These are phyloP conservation scores for Tilletia indica DNA, from an alignment of 1,284 basidiomycete genomes.

Conservation along the genomic window DNA sequence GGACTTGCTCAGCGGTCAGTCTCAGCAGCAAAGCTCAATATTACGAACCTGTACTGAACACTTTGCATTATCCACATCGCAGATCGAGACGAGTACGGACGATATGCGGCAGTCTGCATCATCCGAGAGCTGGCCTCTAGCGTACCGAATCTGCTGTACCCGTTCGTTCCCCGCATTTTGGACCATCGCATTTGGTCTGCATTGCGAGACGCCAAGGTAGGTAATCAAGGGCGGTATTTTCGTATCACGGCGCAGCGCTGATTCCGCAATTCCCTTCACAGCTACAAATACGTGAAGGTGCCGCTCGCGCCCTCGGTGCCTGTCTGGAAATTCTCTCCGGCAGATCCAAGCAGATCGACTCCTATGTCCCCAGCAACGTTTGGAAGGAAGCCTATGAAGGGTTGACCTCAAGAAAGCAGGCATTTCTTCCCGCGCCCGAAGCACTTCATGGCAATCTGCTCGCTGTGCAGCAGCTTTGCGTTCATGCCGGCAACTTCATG, in stretches of 20 bases:
- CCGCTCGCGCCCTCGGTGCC: conserved; percentile 54
- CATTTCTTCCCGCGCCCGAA: conserved; percentile 61
- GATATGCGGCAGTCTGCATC: conserved; percentile 56
- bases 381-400: conserved; percentile 84
- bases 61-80: too few relatives aligned
- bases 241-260: neutral
- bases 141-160: conserved; percentile 53
- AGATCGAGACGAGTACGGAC: conserved; percentile 58
- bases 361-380: conserved; percentile 50
- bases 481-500: conserved; percentile 96
- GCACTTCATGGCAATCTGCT: conserved; percentile 89
- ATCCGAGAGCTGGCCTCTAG: conserved; percentile 54
- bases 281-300: conserved; percentile 50
- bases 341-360: conserved; percentile 54
- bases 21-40: neutral
- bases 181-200: conserved; percentile 54
- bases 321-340: conserved; percentile 53
- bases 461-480: conserved; percentile 84
- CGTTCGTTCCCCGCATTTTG: conserved; percentile 49
- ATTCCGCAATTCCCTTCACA: neutral
- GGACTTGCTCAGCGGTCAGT: neutral
- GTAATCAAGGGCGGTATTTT: neutral
- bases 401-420: conserved; percentile 68
- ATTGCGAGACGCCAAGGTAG: conserved; percentile 42
- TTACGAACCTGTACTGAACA: too few relatives aligned